Percentiles rank a stretch among this genome's conserved stretches.
These are phyloP conservation scores for Juglanconis oblonga DNA, from an alignment of 2,329 filamentous ascomycete species.

Conservation along the genomic window DNA sequence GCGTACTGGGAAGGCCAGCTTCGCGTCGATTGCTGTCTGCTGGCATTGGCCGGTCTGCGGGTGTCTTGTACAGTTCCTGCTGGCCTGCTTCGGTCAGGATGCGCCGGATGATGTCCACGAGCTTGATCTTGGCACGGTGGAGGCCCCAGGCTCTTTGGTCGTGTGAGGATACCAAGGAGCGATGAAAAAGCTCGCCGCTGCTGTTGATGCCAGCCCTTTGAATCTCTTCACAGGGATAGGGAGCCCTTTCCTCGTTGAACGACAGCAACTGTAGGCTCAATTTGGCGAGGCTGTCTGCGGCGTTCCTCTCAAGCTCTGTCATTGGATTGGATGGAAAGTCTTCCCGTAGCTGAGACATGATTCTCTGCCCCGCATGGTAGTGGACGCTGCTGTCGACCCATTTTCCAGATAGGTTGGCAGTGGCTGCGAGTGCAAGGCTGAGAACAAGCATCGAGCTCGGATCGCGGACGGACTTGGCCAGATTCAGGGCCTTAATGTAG, in stretches of 20 bases:
- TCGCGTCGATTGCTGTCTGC: background rate
- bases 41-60: background rate
- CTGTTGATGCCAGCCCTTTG: background rate
- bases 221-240: slow-evolving; percentile 26
- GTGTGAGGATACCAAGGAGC: background rate
- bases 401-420: slow-evolving; percentile 29
- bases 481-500: slow-evolving; percentile 28
- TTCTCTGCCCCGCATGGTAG: slow-evolving; percentile 27
- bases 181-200: background rate
- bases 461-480: slow-evolving; percentile 26
- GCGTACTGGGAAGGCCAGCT: background rate
- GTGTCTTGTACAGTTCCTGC: background rate
- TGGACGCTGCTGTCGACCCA: slow-evolving; percentile 31
- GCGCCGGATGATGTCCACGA: slow-evolving; percentile 19
- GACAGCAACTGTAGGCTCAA: slow-evolving; percentile 34
- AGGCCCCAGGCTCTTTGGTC: slow-evolving; percentile 6
- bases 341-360: slow-evolving; percentile 21
- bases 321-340: background rate
- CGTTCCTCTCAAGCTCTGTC: slow-evolving; percentile 16
- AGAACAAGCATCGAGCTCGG: slow-evolving; percentile 27
- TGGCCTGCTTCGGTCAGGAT: slow-evolving; percentile 8
- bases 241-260: slow-evolving; percentile 30
- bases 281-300: slow-evolving; percentile 25
- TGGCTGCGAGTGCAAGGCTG: slow-evolving; percentile 30
- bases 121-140: slow-evolving; percentile 14